Evolutionary conservation across 371 early-diverging fungal species (phyloP), one percentile per base, ranked within the genome.

Genomic region (Coemansia sp.): DNA sequence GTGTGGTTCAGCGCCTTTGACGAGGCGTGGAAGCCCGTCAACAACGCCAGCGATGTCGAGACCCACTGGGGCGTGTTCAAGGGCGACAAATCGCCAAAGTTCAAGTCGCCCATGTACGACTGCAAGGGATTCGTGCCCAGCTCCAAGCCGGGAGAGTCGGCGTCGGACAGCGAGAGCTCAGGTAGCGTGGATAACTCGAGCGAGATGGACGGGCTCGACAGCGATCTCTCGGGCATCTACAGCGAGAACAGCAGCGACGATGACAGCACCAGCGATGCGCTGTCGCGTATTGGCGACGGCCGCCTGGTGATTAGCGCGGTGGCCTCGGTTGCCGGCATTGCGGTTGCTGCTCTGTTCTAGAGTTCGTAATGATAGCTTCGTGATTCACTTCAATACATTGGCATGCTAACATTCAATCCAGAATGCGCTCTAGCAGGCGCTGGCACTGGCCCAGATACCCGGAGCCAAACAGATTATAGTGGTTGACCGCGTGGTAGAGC

Each of bases 1-100:
- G 81, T 83, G 51, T 86, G 78, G 68, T 88, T 88, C 69, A 82
- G 83, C 64, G 81, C 85, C 47, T 78, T 81, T 42, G 88, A 88
- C 64, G 78, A 84, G 38, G 70, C 70, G 8, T 88, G 87, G 87
- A 87, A 87, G 72, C 77, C 80, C 2, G 43, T 59, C 32, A 66
- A 55, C 31, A 80, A 84, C 32, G 82, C 82, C 49, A 83, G 81
- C 48, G 79, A 82, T 13, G 81, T 86, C 31, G 88, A 88, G 59
- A 65, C 80, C 31, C 81, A 86, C 66, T 88, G 83, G 81, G 88
- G 88, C 30, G 41, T 87, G 35, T 43, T 72, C n/a, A 62, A 65
- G 55, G 74, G 74, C 30, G 70, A 73, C 70, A 68, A 73, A 59
- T 35, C 64, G 14, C 74, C 74, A 53, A 73, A 73, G 65, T 57